Conservation (phyloP, 2,329 filamentous ascomycete species). For the Fusarium sp. region DNA sequence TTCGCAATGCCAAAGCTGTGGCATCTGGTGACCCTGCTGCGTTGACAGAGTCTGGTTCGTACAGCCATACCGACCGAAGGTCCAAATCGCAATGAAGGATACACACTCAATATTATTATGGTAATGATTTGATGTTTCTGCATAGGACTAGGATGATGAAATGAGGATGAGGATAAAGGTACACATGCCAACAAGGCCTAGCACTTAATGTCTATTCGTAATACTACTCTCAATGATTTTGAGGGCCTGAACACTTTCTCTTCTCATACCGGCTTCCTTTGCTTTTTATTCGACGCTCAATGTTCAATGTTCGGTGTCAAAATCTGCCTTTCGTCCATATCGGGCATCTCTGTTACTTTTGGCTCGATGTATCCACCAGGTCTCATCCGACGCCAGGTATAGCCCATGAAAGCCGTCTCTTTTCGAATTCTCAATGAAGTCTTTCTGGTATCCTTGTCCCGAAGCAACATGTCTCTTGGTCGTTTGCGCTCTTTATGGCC, state of each 20-base stretch:
- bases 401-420: slow-evolving; percentile 86
- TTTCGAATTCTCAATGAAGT: slow-evolving; percentile 84
- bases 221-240: slow-evolving; percentile 31
- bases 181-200: slow-evolving; percentile 31
- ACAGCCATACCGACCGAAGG: slow-evolving; percentile 19
- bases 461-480: slow-evolving; percentile 84
- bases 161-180: slow-evolving; percentile 33
- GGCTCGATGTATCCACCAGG: slow-evolving; percentile 48
- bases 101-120: slow-evolving; percentile 9
- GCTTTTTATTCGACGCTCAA: neutral
- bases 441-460: slow-evolving; percentile 75
- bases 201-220: slow-evolving; percentile 45
- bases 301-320: neutral
- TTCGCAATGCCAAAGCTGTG: slow-evolving; percentile 72
- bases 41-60: slow-evolving; percentile 32
- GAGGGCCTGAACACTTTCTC: neutral
- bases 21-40: slow-evolving; percentile 49
- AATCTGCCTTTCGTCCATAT: neutral
- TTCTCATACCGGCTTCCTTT: neutral
- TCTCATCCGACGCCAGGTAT: slow-evolving; percentile 77
- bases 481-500: slow-evolving; percentile 78
- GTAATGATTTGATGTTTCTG: slow-evolving; percentile 32
- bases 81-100: slow-evolving; percentile 34
- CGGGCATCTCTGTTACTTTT: neutral
- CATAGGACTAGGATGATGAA: slow-evolving; percentile 39